phyloP scores from a whole-genome alignment of 495 filamentous ascomycete genomes.

The Hypoxylon cercidicola region DNA sequence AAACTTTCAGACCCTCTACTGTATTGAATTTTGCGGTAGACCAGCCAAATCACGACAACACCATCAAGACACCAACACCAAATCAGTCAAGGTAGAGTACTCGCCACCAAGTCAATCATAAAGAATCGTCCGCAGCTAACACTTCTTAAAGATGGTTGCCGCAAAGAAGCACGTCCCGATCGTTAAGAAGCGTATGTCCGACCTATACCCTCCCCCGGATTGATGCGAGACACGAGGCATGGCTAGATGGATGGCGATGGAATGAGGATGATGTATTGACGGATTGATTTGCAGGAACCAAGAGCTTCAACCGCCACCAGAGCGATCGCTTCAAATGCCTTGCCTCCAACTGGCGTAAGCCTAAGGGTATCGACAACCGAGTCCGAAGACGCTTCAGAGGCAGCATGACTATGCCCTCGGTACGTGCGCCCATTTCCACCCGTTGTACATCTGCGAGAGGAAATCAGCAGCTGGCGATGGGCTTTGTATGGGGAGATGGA shows the following conservation, averaged over 20 bases:
- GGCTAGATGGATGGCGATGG: conserved; percentile 33
- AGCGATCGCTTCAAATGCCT: conserved; percentile 94
- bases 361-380: conserved; percentile 96
- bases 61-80: conserved; percentile 54
- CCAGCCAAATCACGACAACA: conserved; percentile 52
- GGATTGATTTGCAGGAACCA: conserved; percentile 72
- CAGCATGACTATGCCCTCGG: conserved; percentile 95
- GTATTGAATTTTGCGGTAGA: conserved; percentile 53
- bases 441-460: neutral
- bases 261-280: conserved; percentile 41
- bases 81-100: conserved; percentile 59
- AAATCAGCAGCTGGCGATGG: conserved; percentile 5
- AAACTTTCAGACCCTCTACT: conserved; percentile 37
- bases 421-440: conserved; percentile 63
- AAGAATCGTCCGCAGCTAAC: conserved; percentile 48
- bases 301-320: conserved; percentile 95
- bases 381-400: conserved; percentile 69
- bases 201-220: conserved; percentile 24
- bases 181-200: conserved; percentile 96
- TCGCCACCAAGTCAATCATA: neutral
- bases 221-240: conserved; percentile 7
- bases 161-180: conserved; percentile 99
- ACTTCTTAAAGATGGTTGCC: conserved; percentile 82
- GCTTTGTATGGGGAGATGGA: neutral
- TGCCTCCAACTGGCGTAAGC: conserved; percentile 91